Conservation (phyloP, 495 filamentous ascomycete species). For the Penicillium coffeae region DNA sequence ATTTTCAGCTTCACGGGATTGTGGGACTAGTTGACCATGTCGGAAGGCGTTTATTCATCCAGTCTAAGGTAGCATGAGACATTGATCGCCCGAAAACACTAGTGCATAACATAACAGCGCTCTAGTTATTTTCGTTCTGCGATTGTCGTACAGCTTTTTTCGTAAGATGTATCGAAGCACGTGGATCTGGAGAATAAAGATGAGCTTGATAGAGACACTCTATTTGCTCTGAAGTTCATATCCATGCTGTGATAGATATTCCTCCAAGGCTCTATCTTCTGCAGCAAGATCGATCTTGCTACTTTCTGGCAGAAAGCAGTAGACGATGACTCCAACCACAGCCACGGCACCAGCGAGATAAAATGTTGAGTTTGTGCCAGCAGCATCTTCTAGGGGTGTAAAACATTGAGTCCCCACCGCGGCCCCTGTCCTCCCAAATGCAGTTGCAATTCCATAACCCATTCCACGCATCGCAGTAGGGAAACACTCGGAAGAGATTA, state of each 20-base stretch:
- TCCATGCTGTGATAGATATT: conserved; percentile 29
- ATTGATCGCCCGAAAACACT: too few relatives aligned
- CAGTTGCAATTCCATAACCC: conserved; percentile 33
- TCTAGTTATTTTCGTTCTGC: too few relatives aligned
- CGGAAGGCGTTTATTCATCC: too few relatives aligned
- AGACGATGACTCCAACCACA: conserved; percentile 26
- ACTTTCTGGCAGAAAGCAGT: conserved; percentile 33
- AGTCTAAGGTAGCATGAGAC: too few relatives aligned
- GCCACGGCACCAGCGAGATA: conserved; percentile 31
- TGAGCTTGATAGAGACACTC: too few relatives aligned
- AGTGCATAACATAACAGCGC: too few relatives aligned
- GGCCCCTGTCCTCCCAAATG: conserved; percentile 34
- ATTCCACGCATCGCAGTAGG: conserved; percentile 36
- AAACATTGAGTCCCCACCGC: conserved; percentile 36
- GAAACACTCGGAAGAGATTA: conserved; percentile 33
- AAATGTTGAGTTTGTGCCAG: conserved; percentile 29
- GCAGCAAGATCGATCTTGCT: conserved; percentile 26
- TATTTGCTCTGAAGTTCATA: conserved; percentile 34
- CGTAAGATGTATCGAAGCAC: too few relatives aligned
- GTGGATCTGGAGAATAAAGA: too few relatives aligned
- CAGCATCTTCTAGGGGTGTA: conserved; percentile 23
- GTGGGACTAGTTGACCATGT: too few relatives aligned
- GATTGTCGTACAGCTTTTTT: too few relatives aligned
- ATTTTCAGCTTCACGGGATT: too few relatives aligned
- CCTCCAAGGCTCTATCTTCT: conserved; percentile 26